Base-by-base conservation (phyloP, 2,329 filamentous ascomycete genomes). In the Plectosphaerella plurivora region DNA sequence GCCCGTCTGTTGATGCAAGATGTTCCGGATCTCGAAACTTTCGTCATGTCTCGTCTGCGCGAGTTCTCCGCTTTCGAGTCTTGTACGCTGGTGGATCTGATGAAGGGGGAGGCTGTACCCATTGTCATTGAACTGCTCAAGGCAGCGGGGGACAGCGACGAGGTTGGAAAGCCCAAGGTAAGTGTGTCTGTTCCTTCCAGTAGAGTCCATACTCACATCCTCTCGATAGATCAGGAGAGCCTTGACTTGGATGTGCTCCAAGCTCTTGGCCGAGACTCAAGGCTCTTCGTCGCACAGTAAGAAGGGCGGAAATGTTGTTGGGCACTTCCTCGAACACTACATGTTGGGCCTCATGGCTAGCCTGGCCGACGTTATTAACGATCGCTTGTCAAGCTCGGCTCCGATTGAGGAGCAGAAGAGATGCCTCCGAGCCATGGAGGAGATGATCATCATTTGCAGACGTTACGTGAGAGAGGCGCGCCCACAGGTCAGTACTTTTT, bases 341-440 rank as follows among this genome's bases (percentile, higher is more conserved):
- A 85, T 95, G 35, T 79, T 99, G 7, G 93, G 91, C 6, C 84
- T 97, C 51, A 91, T 97, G 69, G 86, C 90, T 7, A 82, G 87
- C 36, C 84, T 97, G 58, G 90, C 89, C 1, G 86, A 92, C 51
- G 73, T 81, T 10, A 85, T 97, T 53, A 94, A 92, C 61, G 87
- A 90, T 63, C 75, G 77, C 12, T 64, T 70, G 35, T 73, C 75
- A 39, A 71, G 77, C 18, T 76, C 79, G 53, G 81, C 80, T 70
- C 57, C 75, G 71, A 61, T 79, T 65, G 62, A 77, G 46, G 91
- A 97, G 64, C 90, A 91, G 61, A 83, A 82, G 52, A 81, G 88
- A 53, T 91, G 87, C 60, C 83, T 99, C 9, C 82, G 83, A 57
- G 92, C 90, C 5, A 87, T 99, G 64, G 88, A 91, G 59, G 90